These are phyloP conservation scores for Scenedesmus sp. DNA, from an alignment of 163 green algal species.

Conservation along the genomic window DNA sequence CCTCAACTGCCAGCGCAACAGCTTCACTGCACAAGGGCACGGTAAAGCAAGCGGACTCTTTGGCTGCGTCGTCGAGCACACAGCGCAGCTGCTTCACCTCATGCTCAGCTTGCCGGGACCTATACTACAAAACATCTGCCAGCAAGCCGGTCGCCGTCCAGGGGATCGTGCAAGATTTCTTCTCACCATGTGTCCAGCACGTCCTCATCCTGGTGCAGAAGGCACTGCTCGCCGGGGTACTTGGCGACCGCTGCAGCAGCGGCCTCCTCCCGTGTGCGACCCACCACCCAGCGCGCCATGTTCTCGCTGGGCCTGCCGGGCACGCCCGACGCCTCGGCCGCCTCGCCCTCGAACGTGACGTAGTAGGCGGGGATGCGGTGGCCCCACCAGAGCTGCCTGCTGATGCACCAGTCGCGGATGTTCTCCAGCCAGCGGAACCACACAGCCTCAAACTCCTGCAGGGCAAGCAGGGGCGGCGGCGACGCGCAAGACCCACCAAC, in stretches of 20 bases:
- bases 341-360: constrained; percentile 80
- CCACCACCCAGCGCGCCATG: constrained; percentile 92
- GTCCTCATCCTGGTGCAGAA: constrained; percentile 96
- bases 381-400: constrained; percentile 98
- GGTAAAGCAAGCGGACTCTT: too few species aligned
- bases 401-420: constrained; percentile 99
- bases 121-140: too few species aligned
- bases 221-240: constrained; percentile 79
- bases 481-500: too few species aligned
- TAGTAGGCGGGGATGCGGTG: constrained; percentile 99
- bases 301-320: constrained; percentile 83
- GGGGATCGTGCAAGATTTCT: neutral
- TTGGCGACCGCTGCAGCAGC: constrained; percentile 65
- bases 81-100: too few species aligned
- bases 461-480: too few species aligned
- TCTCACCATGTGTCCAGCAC: constrained; percentile 97
- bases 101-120: too few species aligned
- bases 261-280: constrained; percentile 76
- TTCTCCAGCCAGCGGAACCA: constrained; percentile 94
- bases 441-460: constrained; percentile 73
- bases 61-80: too few species aligned
- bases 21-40: too few species aligned
- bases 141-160: too few species aligned
- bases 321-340: constrained; percentile 17
- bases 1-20: too few species aligned